phyloP scores from a whole-genome alignment of 2,329 filamentous ascomycete species.

The Macrophomina phaseolina region DNA sequence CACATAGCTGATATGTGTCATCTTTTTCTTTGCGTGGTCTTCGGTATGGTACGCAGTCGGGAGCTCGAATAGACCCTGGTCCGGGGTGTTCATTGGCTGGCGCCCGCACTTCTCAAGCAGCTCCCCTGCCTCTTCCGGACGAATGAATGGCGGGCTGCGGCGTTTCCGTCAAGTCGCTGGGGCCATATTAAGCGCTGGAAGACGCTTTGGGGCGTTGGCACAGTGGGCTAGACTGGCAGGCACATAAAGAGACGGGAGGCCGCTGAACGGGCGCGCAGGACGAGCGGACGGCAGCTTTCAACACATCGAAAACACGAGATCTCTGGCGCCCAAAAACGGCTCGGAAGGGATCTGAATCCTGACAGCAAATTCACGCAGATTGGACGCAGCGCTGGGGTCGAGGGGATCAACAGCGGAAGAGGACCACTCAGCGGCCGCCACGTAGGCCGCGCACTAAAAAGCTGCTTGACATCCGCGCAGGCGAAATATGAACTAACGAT shows the following conservation, averaged over 20 bases:
- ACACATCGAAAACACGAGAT: conserved; percentile 13
- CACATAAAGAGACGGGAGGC: conserved; percentile 22
- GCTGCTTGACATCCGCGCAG: conserved; percentile 26
- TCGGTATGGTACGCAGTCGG: conserved; percentile 6
- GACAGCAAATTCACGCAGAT: conserved; percentile 31
- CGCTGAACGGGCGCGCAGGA: neutral
- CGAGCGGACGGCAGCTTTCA: neutral
- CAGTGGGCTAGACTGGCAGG: conserved; percentile 12
- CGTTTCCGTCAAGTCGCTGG: conserved; percentile 8
- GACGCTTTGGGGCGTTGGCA: conserved; percentile 12
- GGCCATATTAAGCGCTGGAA: conserved; percentile 19
- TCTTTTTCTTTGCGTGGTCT: conserved; percentile 18
- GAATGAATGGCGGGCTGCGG: conserved; percentile 8
- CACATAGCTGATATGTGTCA: conserved; percentile 23
- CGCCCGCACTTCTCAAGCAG: conserved; percentile 21
- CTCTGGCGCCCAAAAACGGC: conserved; percentile 14
- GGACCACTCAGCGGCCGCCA: conserved; percentile 52
- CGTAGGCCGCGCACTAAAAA: conserved; percentile 37
- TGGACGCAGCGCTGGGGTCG: conserved; percentile 32
- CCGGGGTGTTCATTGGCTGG: conserved; percentile 25
- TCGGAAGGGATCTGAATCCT: conserved; percentile 31
- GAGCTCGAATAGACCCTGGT: conserved; percentile 17
- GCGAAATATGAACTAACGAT: conserved; percentile 26
- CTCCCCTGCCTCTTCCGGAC: conserved; percentile 21
- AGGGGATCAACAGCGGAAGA: conserved; percentile 42